A percentile compares a stretch with the other conserved stretches of the same genome.
These are phyloP conservation scores for Suhomyces faveliae DNA, from an alignment of 805 yeast species.

Conservation along the genomic window DNA sequence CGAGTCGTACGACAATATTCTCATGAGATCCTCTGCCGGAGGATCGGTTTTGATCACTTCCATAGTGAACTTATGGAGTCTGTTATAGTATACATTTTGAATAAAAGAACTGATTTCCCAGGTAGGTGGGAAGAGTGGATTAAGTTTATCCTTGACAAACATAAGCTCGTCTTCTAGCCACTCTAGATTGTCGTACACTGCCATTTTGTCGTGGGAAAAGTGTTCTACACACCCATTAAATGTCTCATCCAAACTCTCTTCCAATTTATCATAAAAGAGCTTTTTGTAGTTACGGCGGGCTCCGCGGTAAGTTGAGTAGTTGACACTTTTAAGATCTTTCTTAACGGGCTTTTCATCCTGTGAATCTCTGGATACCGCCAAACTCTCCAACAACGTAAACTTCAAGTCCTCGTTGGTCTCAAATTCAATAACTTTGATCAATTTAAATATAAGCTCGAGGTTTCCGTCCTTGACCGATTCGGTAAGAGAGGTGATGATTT, in stretches of 20 bases:
- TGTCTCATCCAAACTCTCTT: conserved; percentile 60
- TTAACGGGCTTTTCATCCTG: not conserved
- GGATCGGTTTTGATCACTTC: conserved; percentile 69
- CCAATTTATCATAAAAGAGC: conserved; percentile 58
- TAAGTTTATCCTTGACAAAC: conserved; percentile 59
- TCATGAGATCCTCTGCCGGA: conserved; percentile 70
- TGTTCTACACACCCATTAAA: conserved; percentile 64
- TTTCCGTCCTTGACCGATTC: conserved; percentile 75
- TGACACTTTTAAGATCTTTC: conserved; percentile 15
- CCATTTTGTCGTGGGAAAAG: conserved; percentile 49
- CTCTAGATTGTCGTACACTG: conserved; percentile 65
- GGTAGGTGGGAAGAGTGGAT: conserved; percentile 59
- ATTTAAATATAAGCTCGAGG: conserved; percentile 61
- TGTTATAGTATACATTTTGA: conserved; percentile 64
- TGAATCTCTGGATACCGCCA: conserved; percentile 21
- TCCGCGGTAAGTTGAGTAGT: conserved; percentile 32
- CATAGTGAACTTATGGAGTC: conserved; percentile 62
- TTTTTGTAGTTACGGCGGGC: conserved; percentile 58
- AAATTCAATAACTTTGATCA: conserved; percentile 72
- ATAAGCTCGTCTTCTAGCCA: conserved; percentile 83
- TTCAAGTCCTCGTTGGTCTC: conserved; percentile 81
- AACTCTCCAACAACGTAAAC: conserved; percentile 28
- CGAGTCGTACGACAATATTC: conserved; percentile 74
- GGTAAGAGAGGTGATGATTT: conserved; percentile 64
- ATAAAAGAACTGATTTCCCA: conserved; percentile 73